Evolutionary conservation across 2,329 filamentous ascomycete genomes (phyloP), one percentile per base, ranked within the genome.

Genomic region (Xylaria sp.): DNA sequence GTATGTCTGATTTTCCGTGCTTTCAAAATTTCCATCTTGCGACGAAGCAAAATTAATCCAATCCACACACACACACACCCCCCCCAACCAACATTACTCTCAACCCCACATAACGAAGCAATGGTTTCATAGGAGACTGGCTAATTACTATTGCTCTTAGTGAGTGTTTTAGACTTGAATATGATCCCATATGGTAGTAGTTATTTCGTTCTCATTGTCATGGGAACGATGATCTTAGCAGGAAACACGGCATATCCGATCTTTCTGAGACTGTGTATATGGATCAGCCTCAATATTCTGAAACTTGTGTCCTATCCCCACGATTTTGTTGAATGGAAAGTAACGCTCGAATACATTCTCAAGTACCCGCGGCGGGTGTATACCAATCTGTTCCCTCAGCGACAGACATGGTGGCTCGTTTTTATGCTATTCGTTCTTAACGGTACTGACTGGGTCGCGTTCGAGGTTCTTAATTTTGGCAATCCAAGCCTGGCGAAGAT

Each of bases 201-300:
- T 0, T 83, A 84, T 70, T 86, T 86, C 67, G 83, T 86, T 7
- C 80, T 86, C 48, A 79, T 86, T 55, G 81, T 84, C 23, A 86
- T 90, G 82, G 87, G 86, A 5, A 72, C 87, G 12, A 78, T 91
- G 69, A 87, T 90, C 61, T 81, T 91, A 5, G 89, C 89, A 0
- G 90, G 90, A 3, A 91, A 91, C 57, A 91, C 90, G 3, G 87
- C 88, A 0, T 91, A 90, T 73, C 90, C 90, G 0, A 82, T 90
- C 60, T 88, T 91, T 68, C 78, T 92, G 13, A 84, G 90, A 3
- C 81, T 91, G 10, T 84, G 85, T 18, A 80, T 92, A 10, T 91
- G 88, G 87, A 76, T 75, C 1, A 79, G 86, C 62, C 78, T 86
- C 49, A 82, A 82, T 71, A 10, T 82, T 41, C 73, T 86, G 52